phyloP scores from a whole-genome alignment of 225 moss, liverwort and hornwort species.

The Pleurozium schreberi region DNA sequence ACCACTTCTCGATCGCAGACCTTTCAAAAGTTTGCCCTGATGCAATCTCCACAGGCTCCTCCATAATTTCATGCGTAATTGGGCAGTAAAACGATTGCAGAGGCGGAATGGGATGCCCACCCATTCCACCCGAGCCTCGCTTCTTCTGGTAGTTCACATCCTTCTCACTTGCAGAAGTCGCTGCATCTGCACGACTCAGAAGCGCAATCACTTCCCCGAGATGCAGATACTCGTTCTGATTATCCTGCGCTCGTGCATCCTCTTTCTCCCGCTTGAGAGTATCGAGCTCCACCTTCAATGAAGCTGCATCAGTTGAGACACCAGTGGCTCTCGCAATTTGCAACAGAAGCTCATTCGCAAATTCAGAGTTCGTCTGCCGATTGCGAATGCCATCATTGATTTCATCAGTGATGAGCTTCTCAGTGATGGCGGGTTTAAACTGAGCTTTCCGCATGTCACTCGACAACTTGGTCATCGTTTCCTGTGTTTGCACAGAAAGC shows the following conservation, averaged over 20 bases:
- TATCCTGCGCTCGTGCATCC: conserved; percentile 36
- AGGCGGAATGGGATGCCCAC: conserved; percentile 51
- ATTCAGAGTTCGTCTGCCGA: conserved; percentile 60
- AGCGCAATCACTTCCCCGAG: conserved; percentile 75
- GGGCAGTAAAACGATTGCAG: conserved; percentile 88
- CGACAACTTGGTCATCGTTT: conserved; percentile 43
- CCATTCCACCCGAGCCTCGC: conserved; percentile 42
- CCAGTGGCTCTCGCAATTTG: conserved; percentile 65
- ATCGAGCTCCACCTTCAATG: conserved; percentile 59
- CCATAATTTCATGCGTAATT: conserved; percentile 87
- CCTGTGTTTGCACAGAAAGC: conserved; percentile 41
- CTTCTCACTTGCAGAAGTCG: conserved; percentile 69
- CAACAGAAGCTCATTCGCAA: conserved; percentile 58
- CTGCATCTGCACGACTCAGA: conserved; percentile 72
- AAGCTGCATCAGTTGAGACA: conserved; percentile 36
- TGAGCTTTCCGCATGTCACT: conserved; percentile 63
- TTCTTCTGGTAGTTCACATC: conserved; percentile 53
- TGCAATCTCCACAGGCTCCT: conserved; percentile 84
- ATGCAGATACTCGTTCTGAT: conserved; percentile 57
- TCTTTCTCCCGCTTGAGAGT: conserved; percentile 68
- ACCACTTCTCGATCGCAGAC: conserved; percentile 78
- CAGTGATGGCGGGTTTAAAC: conserved; percentile 40
- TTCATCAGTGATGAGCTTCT: conserved; percentile 72
- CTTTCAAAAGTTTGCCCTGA: conserved; percentile 87
- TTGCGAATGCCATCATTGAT: conserved; percentile 67